Base-by-base conservation (phyloP, 495 filamentous ascomycete species). In the Annulohypoxylon maeteangense region DNA sequence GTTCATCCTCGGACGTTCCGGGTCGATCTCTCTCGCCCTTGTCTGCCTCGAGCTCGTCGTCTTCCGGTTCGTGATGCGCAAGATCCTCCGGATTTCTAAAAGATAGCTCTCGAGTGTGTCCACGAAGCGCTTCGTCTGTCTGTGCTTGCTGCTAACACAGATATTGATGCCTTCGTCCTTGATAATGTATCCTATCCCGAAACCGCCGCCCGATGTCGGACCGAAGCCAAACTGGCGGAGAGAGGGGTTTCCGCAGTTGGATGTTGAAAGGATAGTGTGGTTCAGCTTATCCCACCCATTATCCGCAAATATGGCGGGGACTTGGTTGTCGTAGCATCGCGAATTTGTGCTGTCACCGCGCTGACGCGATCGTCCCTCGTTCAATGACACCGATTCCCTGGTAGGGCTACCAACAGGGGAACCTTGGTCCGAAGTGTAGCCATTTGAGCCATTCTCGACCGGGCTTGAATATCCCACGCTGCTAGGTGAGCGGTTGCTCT, bases 191-290 rank as follows among this genome's bases (percentile, higher is more conserved):
- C 95, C 95, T 61, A 99, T 97, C 11, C 96, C 95, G 78, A 98
- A 98, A 0, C 95, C 95, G 59, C 98, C 96, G 27, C 90, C 95
- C 3, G 91, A 94, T 0, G 94, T 96, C 3, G 95, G 95, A 0
- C 95, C 95, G 79, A 99, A 99, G 10, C 95, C 95, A 74, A 99
- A 99, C 51, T 97, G 93, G 0, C 95, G 90, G 12, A 99, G 87
- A n/a, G 92, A 94, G 1, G 95, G 95, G 80, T 99, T 99, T 61
- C 95, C 95, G 80, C 95, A 99, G 82, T 99, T 99, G n/a, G 94
- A 97, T 1, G 95, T 98, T 32, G 92, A 95, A 18, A 99, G 83
- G 72, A 98, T 92, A 14, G 95, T 98, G 70, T 88, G 97, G 84
- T 98, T 98, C 65, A 97, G 87, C 71, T 91, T 93, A 80, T 98